Evolutionary conservation across 2,329 filamentous ascomycete genomes (phyloP).

Genomic region (Botrytis medusae): DNA sequence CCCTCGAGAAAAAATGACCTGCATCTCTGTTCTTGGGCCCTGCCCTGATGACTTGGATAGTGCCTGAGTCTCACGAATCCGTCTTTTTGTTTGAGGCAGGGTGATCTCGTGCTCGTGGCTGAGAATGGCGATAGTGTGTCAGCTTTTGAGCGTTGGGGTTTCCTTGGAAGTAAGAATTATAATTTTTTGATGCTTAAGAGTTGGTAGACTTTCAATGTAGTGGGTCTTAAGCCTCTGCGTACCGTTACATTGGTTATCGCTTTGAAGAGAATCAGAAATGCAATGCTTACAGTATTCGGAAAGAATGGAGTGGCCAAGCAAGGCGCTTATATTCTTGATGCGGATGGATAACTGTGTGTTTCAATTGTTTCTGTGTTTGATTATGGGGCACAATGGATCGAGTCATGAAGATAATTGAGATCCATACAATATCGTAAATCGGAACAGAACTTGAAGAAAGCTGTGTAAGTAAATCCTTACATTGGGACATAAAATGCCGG

Average conservation of each 20-base stretch:
- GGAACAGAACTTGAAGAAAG: neutral
- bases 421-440: neutral
- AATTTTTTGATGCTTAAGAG: neutral
- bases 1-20: neutral
- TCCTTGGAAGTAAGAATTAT: neutral
- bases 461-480: neutral
- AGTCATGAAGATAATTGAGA: neutral
- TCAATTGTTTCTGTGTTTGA: neutral
- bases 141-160: neutral
- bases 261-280: too few species aligned
- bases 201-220: neutral
- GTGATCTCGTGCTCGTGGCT: neutral
- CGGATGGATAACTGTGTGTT: neutral
- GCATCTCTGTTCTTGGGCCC: fast-evolving
- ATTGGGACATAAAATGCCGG: too few species aligned
- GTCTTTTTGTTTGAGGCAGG: neutral
- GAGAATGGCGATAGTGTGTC: neutral
- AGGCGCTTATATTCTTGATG: neutral
- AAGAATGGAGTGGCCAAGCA: too few species aligned
- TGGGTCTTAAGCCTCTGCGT: neutral
- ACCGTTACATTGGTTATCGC: too few species aligned
- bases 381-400: neutral
- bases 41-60: neutral
- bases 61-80: neutral
- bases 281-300: neutral